Base-by-base conservation (phyloP, 257 asterid species). In the Nicotiana noctiflora region DNA sequence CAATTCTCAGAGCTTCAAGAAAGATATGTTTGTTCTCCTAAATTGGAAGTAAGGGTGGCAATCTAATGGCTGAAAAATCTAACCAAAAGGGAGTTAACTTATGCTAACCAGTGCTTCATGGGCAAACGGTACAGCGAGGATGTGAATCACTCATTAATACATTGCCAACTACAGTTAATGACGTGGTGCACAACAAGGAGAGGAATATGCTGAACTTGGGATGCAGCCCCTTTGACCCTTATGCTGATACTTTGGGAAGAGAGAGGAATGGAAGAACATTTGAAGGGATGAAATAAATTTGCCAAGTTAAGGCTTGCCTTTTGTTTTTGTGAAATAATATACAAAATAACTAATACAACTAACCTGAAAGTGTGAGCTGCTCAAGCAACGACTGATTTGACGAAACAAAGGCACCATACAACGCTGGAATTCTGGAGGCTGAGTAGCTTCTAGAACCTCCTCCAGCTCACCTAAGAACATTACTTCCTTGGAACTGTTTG, bases 361-460 rank as follows among this genome's bases (percentile, higher is more conserved):
- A 80, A 92, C 97, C 95, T 92, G 97, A 82, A 92, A 92, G 87
- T 92, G 97, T 34, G 95, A 92, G 84, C 97, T 89, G 87, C 95
- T 88, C 84, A 92, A 78, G 85, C 94, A 92, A 37, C 84, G 92
- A 72, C 84, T 87, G 82, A 92, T 87, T 85, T 87, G 90, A 19
- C 84, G 91, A 84, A 92, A 90, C 86, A 92, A 87, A 77, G 97
- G 95, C 76, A 90, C 95, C 97, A 92, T 92, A 77, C 95, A 90
- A 8, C 97, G 92, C 85, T 89, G 97, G 81, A 92, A 92, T 82
- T 92, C 97, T 1, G 95, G 92, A 51, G 86, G 85, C 86, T 92
- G 97, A 81, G 95, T 92, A n/a, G 95, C 93, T 88, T 92, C 97
- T 79, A 92, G 81, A 67, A 92, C 97, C 88, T 90, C 97, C 88